Evolutionary conservation across 441 rosid genomes (phyloP).

Genomic region (Gossypium schwendimanii): DNA sequence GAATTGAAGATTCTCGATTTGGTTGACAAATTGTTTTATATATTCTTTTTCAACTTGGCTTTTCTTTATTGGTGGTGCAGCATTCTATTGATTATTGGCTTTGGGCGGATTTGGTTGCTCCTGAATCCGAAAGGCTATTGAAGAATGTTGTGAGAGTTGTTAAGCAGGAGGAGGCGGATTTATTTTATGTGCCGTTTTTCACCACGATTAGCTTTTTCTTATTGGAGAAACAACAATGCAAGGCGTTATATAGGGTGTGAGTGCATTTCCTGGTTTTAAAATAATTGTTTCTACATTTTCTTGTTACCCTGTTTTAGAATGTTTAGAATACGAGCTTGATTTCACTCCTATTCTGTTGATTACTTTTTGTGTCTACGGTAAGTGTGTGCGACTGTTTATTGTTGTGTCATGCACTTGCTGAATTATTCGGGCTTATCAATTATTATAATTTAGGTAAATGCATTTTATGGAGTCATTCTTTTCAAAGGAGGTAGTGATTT

Average conservation of each 20-base stretch:
- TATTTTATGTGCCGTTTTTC: constrained; percentile 84
- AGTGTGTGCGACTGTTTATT: not conserved
- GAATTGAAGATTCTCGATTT: not conserved
- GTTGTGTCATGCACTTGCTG: not conserved
- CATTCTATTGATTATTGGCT: constrained; percentile 92
- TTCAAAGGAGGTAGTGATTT: not conserved
- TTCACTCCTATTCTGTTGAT: not conserved
- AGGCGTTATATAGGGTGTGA: constrained; percentile 99
- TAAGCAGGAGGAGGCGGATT: constrained; percentile 73
- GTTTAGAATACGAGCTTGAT: not conserved
- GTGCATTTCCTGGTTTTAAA: constrained; percentile 35
- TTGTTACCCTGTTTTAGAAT: not conserved
- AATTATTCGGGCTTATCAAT: not conserved
- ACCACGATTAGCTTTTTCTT: constrained; percentile 91
- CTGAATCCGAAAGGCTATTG: constrained; percentile 65
- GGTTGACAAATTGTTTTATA: too few relatives aligned
- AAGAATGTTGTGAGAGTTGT: constrained; percentile 70
- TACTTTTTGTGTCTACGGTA: not conserved
- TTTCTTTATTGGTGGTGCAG: constrained; percentile 31
- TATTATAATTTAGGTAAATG: not conserved
- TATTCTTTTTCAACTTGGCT: too few relatives aligned
- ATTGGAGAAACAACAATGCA: constrained; percentile 87
- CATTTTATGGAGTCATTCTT: not conserved
- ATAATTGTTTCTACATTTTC: not conserved
- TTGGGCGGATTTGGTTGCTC: constrained; percentile 84